Evolutionary conservation across 768 basidiomycete genomes (phyloP), one percentile per base, ranked within the genome.

Genomic region (Pleurotus platypus): DNA sequence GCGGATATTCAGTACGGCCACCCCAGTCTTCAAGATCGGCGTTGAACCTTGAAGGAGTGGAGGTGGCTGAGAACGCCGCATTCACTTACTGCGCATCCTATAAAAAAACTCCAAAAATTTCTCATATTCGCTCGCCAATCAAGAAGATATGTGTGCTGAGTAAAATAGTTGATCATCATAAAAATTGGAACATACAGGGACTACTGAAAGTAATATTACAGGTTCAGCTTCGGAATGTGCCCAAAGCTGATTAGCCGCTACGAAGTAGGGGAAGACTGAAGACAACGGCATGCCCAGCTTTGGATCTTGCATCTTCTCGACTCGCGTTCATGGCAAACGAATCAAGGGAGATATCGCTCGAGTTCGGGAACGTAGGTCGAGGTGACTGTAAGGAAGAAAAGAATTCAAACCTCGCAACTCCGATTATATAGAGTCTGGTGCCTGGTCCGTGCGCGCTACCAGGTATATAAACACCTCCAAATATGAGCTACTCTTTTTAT

Each of bases 181-280:
- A 16, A 11, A 26, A 50, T 3, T 16, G 12, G 24, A 20, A 37
- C 26, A 42, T n/a, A 42, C 35, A 54, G 18, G 37, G 30, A 42
- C 15, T 54, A 15, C 30, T 26, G 51, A 16, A 42, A 35, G 39
- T 39, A 42, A 24, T 38, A 54, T 22, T 26, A 54, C 26, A n/a
- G 39, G 24, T 5, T 24, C 24, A 4, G 24, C 24, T 11, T 22
- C 12, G 37, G 43, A 54, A 59, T 85, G 81, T 86, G 71, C 69
- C 83, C 79, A 74, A 74, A 78, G 73, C 85, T 86, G 86, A 89
- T 89, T 88, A 82, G 78, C 84, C 86, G 76, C 76, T 66, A 72
- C 66, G 76, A 75, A 83, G 70, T 70, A 80, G 61, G 61, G 61
- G 61, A 63, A 60, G 63, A 65, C 22, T 46, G 16, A 38, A 58